phyloP scores from a whole-genome alignment of 345 rosid genomes.

The Turnera subulata region DNA sequence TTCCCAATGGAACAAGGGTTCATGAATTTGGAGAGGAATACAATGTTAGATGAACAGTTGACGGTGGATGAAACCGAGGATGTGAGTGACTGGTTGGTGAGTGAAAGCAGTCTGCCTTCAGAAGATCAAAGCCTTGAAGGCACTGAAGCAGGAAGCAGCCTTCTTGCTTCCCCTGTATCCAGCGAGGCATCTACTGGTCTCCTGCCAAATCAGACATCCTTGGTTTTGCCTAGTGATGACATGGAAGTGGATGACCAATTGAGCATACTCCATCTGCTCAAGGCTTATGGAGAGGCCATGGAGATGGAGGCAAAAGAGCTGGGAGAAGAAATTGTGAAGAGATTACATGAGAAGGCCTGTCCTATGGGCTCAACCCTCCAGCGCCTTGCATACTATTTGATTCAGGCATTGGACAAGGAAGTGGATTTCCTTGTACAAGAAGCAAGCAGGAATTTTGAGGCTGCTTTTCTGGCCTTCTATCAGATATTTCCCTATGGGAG shows the following conservation, averaged over 20 bases:
- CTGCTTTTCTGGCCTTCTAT: conserved; percentile 36
- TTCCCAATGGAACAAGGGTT: conserved; percentile 6
- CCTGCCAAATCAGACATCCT: background rate
- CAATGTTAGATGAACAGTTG: conserved; percentile 6
- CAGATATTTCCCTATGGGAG: conserved; percentile 35
- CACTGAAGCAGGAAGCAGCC: conserved; percentile 10
- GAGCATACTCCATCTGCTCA: conserved; percentile 30
- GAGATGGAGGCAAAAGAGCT: conserved; percentile 25
- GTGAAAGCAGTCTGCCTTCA: conserved; percentile 10
- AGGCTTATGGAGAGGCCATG: conserved; percentile 45
- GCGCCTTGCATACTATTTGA: conserved; percentile 29
- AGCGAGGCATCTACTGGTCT: conserved; percentile 11
- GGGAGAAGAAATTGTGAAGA: conserved; percentile 13
- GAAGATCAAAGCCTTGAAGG: conserved; percentile 8
- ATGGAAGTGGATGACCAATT: conserved; percentile 26
- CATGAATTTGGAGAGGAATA: background rate
- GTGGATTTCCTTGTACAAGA: conserved; percentile 19
- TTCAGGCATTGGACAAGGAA: conserved; percentile 26
- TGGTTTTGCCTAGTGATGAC: conserved; percentile 18
- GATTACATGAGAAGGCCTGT: conserved; percentile 23
- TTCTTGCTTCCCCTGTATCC: conserved; percentile 6
- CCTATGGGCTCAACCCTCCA: conserved; percentile 21
- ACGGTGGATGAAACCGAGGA: conserved; percentile 11
- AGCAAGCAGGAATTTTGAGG: conserved; percentile 26
- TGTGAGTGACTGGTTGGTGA: conserved; percentile 11